phyloP scores from a whole-genome alignment of 225 moss, liverwort and hornwort genomes.

The Polytrichum commune region DNA sequence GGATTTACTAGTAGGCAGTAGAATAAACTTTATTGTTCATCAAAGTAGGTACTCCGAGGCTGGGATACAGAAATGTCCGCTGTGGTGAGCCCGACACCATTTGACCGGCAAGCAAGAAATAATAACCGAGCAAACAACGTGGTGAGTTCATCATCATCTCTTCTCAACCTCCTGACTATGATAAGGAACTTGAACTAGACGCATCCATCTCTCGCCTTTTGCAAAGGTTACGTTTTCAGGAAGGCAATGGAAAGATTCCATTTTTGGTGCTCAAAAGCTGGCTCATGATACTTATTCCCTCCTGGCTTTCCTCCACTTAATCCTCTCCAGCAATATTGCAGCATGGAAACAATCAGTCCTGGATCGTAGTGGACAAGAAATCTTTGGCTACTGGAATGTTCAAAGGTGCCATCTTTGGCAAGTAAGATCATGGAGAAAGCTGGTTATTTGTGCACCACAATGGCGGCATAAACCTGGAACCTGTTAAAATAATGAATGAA shows the following conservation, averaged over 20 bases:
- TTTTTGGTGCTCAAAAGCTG: too few species aligned
- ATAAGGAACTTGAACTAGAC: neutral
- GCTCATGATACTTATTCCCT: neutral
- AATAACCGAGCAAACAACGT: slow-evolving; percentile 53
- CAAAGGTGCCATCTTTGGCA: neutral
- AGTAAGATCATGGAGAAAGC: neutral
- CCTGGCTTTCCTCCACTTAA: neutral
- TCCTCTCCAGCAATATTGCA: neutral
- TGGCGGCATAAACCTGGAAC: too few species aligned
- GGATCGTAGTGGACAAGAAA: neutral
- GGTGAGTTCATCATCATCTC: slow-evolving; percentile 29
- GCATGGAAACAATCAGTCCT: neutral
- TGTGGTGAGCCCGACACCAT: slow-evolving; percentile 65
- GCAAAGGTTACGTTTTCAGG: neutral
- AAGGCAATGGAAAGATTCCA: too few species aligned
- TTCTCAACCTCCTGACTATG: neutral
- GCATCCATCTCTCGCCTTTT: neutral
- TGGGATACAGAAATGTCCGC: slow-evolving; percentile 58
- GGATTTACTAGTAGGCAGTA: slow-evolving; percentile 15
- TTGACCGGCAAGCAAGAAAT: slow-evolving; percentile 48
- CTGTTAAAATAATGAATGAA: too few species aligned
- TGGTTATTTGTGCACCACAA: neutral
- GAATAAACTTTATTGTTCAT: slow-evolving; percentile 2
- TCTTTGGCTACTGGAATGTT: neutral
- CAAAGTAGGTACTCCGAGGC: slow-evolving; percentile 6